Evolutionary conservation across 345 rosid species (phyloP), one percentile per base, ranked within the genome.

Genomic region (Hibiscus mutabilis): DNA sequence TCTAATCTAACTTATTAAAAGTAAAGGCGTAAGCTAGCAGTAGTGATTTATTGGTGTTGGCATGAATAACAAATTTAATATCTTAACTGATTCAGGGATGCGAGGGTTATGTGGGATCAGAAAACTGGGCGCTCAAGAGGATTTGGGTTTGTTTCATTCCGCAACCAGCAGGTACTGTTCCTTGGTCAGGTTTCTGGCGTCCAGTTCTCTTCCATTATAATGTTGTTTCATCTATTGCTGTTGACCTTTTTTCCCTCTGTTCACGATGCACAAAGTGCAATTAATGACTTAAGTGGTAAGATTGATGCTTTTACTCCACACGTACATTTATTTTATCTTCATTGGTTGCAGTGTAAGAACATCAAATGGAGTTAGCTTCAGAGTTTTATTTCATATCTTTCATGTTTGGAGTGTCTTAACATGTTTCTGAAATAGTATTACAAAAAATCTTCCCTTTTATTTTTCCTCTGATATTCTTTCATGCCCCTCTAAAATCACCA

Each of bases 71-170:
- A 66, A 49, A n/a, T 51, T 35, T 60, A 57, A 64, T 64, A 60
- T 75, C 4, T 21, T 60, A 70, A 9, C 42, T 33, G 68, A 76
- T 73, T 64, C 74, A 91, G 97, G 53, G 95, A 91, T 89, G 92
- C 95, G 18, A 84, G 93, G 81, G 99, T 95, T 60, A 95, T 92
- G 98, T 92, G 99, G 99, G 99, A 95, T 80, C 98, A 95, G 75
- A 95, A 92, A 85, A 95, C 99, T 62, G 98, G 98, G 47, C 97
- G 98, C 60, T 95, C 99, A 56, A 92, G 98, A 81, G 99, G 99
- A 31, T 92, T 95, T 77, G 97, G 99, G 27, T 95, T 95, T 79
- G 99, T 95, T 82, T 95, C 99, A 75, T 95, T 95, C 83, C 86
- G 97, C 74, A 88, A 71, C 75, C 99, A 92, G 69, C 97, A 95